A percentile compares a stretch with the other conserved stretches of the same genome.
These are phyloP conservation scores for Magnolia sinica DNA, from an alignment of 164 flowering plant species.

Conservation along the genomic window DNA sequence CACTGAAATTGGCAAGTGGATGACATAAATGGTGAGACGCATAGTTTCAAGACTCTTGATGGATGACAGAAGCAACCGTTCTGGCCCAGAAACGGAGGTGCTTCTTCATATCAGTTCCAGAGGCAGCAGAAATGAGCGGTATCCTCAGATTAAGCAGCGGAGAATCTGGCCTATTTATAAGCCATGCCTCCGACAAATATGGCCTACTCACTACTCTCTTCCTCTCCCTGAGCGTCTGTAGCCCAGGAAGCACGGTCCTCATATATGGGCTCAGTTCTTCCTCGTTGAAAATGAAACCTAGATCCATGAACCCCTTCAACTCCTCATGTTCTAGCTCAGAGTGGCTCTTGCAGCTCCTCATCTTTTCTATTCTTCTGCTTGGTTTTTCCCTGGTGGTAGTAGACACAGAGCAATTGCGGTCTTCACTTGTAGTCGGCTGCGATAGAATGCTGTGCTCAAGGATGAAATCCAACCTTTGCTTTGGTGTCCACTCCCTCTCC, in stretches of 20 bases:
- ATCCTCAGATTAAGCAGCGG: constrained; percentile 45
- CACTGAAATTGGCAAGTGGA: background rate
- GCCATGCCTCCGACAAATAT: constrained; percentile 74
- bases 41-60: constrained; percentile 26
- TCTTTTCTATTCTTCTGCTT: constrained; percentile 24
- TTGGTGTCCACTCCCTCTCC: constrained; percentile 11
- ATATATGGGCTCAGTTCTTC: constrained; percentile 39
- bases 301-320: constrained; percentile 67
- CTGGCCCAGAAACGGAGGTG: constrained; percentile 60
- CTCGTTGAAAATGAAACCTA: constrained; percentile 59
- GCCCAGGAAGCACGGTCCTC: constrained; percentile 54
- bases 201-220: constrained; percentile 34
- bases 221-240: constrained; percentile 34
- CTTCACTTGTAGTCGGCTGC: constrained; percentile 5
- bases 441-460: no score
- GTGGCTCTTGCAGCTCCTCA: constrained; percentile 43
- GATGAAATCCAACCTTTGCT: constrained; percentile 12
- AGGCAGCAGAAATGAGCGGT: constrained; percentile 27
- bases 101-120: constrained; percentile 50
- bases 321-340: constrained; percentile 64
- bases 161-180: constrained; percentile 46
- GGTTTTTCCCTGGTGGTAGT: constrained; percentile 13
- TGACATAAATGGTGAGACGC: background rate
- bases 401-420: constrained; percentile 28
- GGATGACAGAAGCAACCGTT: constrained; percentile 47